A percentile compares a stretch with the other conserved stretches of the same genome.
These are phyloP conservation scores for Microdochium paspali DNA, from an alignment of 2,329 filamentous ascomycete genomes.

Conservation along the genomic window DNA sequence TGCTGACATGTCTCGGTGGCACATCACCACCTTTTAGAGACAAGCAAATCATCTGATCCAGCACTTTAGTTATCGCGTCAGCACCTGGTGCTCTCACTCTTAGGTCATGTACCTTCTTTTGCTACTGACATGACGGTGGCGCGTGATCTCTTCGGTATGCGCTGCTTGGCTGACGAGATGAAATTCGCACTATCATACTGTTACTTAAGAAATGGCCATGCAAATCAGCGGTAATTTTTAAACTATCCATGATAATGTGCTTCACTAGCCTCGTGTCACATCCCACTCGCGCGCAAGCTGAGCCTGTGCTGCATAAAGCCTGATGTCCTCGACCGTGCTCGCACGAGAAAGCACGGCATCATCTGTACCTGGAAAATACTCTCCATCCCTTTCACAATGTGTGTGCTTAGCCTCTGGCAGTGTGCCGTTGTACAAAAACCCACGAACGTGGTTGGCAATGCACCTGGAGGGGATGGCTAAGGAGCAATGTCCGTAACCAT, in stretches of 20 bases:
- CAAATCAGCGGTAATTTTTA: too few species aligned
- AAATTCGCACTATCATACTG: too few species aligned
- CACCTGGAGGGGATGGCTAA: constrained; percentile 26
- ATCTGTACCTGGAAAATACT: constrained; percentile 21
- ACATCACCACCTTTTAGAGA: constrained; percentile 53
- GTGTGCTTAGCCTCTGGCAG: constrained; percentile 22
- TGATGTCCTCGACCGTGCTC: background rate
- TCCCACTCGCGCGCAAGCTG: background rate
- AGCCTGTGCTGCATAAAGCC: background rate
- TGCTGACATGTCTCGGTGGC: constrained; percentile 58
- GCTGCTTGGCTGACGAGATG: too few species aligned
- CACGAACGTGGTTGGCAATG: constrained; percentile 21
- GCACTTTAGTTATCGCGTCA: background rate
- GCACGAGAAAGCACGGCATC: background rate
- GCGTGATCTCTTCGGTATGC: too few species aligned
- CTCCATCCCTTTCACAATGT: constrained; percentile 26
- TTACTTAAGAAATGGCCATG: too few species aligned
- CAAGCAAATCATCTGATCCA: constrained; percentile 60
- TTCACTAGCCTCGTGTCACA: background rate
- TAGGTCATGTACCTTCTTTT: constrained; percentile 17
- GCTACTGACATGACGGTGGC: too few species aligned
- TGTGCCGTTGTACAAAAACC: constrained; percentile 25
- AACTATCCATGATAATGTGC: too few species aligned
- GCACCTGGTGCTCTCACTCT: constrained; percentile 21
- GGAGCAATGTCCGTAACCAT: constrained; percentile 33